Evolutionary conservation across 2,329 filamentous ascomycete species (phyloP).

Genomic region (Paracamarosporium sp.): DNA sequence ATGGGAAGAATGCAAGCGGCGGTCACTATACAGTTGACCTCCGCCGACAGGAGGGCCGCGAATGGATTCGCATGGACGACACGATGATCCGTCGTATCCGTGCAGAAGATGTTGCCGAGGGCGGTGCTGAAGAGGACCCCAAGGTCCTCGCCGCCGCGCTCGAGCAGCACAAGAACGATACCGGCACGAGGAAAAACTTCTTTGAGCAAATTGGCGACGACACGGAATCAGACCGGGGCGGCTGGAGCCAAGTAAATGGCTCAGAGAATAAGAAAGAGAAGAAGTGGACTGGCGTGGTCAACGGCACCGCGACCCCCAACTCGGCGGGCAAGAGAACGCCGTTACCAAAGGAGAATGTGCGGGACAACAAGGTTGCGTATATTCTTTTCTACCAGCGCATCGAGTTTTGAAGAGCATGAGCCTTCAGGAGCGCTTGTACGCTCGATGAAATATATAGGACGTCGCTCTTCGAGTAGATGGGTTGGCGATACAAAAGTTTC

Average conservation of each 20-base stretch:
- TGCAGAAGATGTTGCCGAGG: slow-evolving; percentile 87
- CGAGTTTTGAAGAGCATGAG: slow-evolving; percentile 23
- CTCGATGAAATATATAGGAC: background rate
- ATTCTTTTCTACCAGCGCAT: slow-evolving; percentile 92
- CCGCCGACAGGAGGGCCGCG: slow-evolving; percentile 87
- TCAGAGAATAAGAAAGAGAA: slow-evolving; percentile 64
- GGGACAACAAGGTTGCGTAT: slow-evolving; percentile 97
- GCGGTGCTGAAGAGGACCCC: slow-evolving; percentile 79
- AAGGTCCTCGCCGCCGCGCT: slow-evolving; percentile 70
- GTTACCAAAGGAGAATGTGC: slow-evolving; percentile 63
- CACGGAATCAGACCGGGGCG: slow-evolving; percentile 69
- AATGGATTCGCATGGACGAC: slow-evolving; percentile 97
- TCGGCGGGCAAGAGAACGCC: slow-evolving; percentile 60
- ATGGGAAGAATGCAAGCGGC: slow-evolving; percentile 93
- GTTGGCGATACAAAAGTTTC: slow-evolving; percentile 7
- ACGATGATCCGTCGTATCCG: slow-evolving; percentile 85
- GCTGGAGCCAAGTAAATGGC: slow-evolving; percentile 88
- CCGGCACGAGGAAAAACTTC: slow-evolving; percentile 67
- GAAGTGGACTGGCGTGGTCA: slow-evolving; percentile 69
- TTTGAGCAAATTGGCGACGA: slow-evolving; percentile 73
- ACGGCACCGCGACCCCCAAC: slow-evolving; percentile 65
- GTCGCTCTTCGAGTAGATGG: slow-evolving; percentile 6
- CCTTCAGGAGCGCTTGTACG: background rate
- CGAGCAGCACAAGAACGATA: slow-evolving; percentile 71
- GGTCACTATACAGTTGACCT: slow-evolving; percentile 99